Base-by-base conservation (phyloP, 257 asterid species). In the Solanum commersonii region DNA sequence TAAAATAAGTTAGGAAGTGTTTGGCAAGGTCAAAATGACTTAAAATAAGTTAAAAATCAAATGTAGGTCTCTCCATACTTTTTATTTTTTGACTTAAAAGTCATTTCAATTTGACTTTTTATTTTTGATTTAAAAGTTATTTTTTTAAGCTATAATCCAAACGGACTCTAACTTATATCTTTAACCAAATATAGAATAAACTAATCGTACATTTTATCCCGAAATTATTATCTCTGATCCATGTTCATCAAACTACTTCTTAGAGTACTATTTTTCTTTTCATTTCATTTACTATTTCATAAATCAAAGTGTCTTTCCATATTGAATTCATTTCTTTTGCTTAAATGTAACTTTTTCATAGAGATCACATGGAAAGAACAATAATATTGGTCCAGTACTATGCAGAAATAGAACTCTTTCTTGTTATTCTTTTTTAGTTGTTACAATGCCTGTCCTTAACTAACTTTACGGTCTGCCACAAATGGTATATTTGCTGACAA, bases 351-450 rank as follows among this genome's bases (percentile, higher is more conserved):
- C 40, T 70, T 68, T 68, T 70, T 40, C 27, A 31, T 29, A 3
- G 85, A 81, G 40, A 81, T 81, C 85, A 81, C 85, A 81, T 46
- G 85, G 85, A 79, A 71, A 44, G 67, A 27, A 46, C 85, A 79
- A 79, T 25, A 34, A 34, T 8, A 20, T 73, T 73, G 70, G 70
- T 81, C 70, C 85, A 81, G 16, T 81, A 34, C 81, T 34, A 8
- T 77, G 59, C 83, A 76, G 83, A 76, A 76, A 52, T 18, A 52
- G 8, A 81, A 81, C 15, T 44, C 40, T 1, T 44, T 67, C 33
- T 46, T 79, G 27, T 79, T 44, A 16, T 44, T 79, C 84, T 44
- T 35, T 79, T 44, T 44, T 8, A 44, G 27, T 81, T 27, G 68
- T 46, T 81, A 29, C 27, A 44, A 15, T 81, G 40, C 85, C 67